A percentile compares a stretch with the other conserved stretches of the same genome.
Evolutionary conservation across 768 basidiomycete genomes (phyloP).

Genomic region (Lactarius sanguifluus): DNA sequence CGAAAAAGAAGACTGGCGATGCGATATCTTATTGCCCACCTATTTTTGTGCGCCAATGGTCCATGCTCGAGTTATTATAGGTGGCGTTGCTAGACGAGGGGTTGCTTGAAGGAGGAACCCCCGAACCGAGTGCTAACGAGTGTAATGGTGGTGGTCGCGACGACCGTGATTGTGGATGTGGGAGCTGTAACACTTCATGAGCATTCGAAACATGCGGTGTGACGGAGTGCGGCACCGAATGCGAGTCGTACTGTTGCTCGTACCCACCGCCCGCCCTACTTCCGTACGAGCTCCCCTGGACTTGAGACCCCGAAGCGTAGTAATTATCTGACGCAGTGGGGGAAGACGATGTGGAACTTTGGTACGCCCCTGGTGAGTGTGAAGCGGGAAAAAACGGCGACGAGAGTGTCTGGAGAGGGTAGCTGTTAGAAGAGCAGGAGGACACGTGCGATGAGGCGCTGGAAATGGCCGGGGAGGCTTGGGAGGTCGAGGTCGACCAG

Average conservation of each 20-base stretch:
- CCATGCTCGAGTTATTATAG: constrained; percentile 20
- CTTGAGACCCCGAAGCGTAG: constrained; percentile 24
- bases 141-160: constrained; percentile 19
- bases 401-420: constrained; percentile 26
- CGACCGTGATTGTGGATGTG: constrained; percentile 19
- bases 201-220: constrained; percentile 6
- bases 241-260: constrained; percentile 22
- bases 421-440: constrained; percentile 22
- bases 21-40: constrained; percentile 15
- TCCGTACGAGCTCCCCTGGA: constrained; percentile 22
- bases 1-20: neutral
- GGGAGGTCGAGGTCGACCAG: constrained; percentile 27
- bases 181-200: constrained; percentile 22
- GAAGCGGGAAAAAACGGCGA: constrained; percentile 29
- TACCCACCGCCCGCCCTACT: constrained; percentile 24
- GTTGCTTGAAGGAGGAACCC: constrained; percentile 12
- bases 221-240: constrained; percentile 21
- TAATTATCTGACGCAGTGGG: constrained; percentile 25
- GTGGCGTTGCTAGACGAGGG: constrained; percentile 10
- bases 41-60: constrained; percentile 26
- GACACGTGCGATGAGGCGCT: constrained; percentile 23
- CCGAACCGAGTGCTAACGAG: constrained; percentile 19
- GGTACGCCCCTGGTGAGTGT: constrained; percentile 26
- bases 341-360: constrained; percentile 24
- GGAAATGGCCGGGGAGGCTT: constrained; percentile 19